Percentiles rank a stretch among this genome's conserved stretches.
These are phyloP conservation scores for Claviceps purpurea DNA, from an alignment of 2,329 filamentous ascomycete species.

Conservation along the genomic window DNA sequence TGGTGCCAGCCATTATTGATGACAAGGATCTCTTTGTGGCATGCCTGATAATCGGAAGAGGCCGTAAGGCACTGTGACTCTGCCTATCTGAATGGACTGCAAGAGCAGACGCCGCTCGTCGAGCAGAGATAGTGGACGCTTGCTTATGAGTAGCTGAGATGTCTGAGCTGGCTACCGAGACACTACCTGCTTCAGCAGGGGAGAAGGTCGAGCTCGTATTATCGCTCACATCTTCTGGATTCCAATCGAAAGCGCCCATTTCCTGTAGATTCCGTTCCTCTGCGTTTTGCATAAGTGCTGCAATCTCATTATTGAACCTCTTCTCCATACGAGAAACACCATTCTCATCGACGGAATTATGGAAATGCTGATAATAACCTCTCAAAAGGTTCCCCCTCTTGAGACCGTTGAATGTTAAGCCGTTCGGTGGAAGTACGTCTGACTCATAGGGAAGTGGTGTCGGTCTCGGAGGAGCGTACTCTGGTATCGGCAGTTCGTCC, in stretches of 20 bases:
- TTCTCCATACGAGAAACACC: conserved; percentile 50
- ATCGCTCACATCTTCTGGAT: conserved; percentile 41
- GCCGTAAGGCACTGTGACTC: background rate
- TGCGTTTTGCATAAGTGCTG: conserved; percentile 38
- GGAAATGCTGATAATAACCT: conserved; percentile 48
- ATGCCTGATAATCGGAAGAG: background rate
- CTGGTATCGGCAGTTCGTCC: conserved; percentile 71
- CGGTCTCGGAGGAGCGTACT: conserved; percentile 73
- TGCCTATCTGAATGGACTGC: conserved; percentile 23
- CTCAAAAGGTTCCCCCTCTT: conserved; percentile 46
- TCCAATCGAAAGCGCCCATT: conserved; percentile 49
- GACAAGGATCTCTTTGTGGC: conserved; percentile 15
- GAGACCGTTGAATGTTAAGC: conserved; percentile 42
- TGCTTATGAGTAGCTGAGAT: conserved; percentile 10
- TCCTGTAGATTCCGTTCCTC: conserved; percentile 56
- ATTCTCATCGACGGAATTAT: conserved; percentile 52
- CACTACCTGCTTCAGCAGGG: background rate
- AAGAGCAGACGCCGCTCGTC: conserved; percentile 39
- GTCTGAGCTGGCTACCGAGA: background rate
- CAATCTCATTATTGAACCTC: conserved; percentile 41
- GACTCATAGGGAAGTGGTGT: conserved; percentile 55
- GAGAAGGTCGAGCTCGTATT: conserved; percentile 10
- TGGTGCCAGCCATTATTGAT: conserved; percentile 18
- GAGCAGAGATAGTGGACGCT: conserved; percentile 25
- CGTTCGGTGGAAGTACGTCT: conserved; percentile 48